These are phyloP conservation scores for Pseudonitzschia multiseries DNA, from an alignment of 108 stramenopile species.

Conservation along the genomic window DNA sequence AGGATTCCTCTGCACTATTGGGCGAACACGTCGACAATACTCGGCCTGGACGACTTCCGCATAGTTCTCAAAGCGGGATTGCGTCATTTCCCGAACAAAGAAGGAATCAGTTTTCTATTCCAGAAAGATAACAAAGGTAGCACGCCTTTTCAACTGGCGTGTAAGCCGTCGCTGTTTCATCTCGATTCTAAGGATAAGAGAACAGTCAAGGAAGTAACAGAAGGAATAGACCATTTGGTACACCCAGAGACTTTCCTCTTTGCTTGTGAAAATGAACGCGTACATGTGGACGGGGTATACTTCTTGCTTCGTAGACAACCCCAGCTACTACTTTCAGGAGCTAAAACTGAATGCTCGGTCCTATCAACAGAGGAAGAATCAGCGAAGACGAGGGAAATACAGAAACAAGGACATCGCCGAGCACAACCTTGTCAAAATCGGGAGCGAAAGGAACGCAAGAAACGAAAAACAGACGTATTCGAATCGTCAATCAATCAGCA, in stretches of 20 bases:
- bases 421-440: no score
- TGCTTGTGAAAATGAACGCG: not conserved
- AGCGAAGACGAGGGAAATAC: no score
- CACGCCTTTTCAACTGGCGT: not conserved
- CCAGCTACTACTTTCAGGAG: not conserved
- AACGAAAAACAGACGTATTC: no score
- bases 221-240: not conserved
- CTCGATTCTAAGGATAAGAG: not conserved
- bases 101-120: not conserved
- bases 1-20: not conserved
- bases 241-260: not conserved
- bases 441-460: no score
- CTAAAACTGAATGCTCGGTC: no score
- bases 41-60: not conserved
- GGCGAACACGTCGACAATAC: not conserved
- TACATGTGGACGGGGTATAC: not conserved
- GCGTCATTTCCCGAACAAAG: not conserved
- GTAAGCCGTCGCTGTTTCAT: not conserved
- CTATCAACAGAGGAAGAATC: no score
- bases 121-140: not conserved
- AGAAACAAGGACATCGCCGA: no score
- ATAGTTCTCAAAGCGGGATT: not conserved
- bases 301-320: not conserved
- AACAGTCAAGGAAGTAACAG: not conserved
- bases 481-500: no score